Evolutionary conservation across 1,284 basidiomycete genomes (phyloP).

Genomic region (Puccinia novopanici): DNA sequence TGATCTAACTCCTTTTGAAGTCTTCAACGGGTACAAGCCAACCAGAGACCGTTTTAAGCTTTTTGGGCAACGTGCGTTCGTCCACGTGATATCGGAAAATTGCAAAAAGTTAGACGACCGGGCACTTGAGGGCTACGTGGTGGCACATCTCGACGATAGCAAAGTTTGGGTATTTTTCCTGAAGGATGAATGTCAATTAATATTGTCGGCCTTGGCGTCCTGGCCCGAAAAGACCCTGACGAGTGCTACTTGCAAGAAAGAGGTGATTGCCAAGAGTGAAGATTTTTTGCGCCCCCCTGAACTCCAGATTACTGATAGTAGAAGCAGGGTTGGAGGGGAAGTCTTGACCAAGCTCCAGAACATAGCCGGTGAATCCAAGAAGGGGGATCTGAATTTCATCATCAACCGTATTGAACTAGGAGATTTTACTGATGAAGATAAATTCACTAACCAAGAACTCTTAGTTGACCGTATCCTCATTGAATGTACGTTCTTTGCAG

Average conservation of each 20-base stretch:
- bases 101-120: constrained; percentile 3
- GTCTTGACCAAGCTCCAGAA: neutral
- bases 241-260: neutral
- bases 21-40: no score
- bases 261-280: no score
- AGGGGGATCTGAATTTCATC: neutral
- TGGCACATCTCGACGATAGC: neutral
- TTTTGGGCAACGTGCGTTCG: neutral
- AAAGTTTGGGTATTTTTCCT: constrained; percentile 23
- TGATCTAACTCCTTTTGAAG: no score
- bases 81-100: neutral
- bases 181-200: neutral
- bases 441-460: neutral
- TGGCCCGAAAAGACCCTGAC: neutral
- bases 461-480: neutral
- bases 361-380: neutral
- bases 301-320: no score
- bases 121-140: neutral
- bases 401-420: neutral
- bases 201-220: neutral
- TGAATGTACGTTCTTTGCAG: neutral
- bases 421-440: neutral
- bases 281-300: no score
- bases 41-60: neutral
- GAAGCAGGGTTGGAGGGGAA: neutral